Base-by-base conservation (phyloP, 768 basidiomycete genomes). In the Podaxis sp. region DNA sequence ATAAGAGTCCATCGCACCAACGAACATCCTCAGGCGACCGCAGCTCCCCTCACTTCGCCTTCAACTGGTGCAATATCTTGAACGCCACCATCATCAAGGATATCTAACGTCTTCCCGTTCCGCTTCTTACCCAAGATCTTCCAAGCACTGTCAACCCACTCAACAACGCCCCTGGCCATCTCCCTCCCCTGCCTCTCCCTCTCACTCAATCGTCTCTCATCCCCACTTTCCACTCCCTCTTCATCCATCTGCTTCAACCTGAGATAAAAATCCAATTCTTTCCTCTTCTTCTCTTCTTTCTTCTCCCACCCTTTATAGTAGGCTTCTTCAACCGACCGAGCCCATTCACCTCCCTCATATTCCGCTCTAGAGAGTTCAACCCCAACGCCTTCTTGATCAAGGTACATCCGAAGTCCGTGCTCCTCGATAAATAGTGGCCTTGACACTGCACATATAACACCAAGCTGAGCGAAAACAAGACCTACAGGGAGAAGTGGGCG, bases 381-480 rank as follows among this genome's bases (percentile, higher is more conserved):
- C 8, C 89, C 89, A 15, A 87, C 84, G 13, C 90, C 91, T 50
- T 87, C 83, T 24, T 75, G 75, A 41, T 84, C 77, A 41, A 93
- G 83, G 36, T 89, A 76, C 13, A 87, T 76, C 4, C 85, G 83
- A 36, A 93, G 77, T 2, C 91, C 91, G 67, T 89, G 86, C 70
- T 93, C 91, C 68, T 93, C 91, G 46, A 92, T 84, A 67, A 93
- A 93, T 40, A 92, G 76, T 0, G 91, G 91, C 2, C 91, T 81
- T 1, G 91, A 87, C 12, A 93, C 89, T 89, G 12, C 26, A 4
- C 12, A 69, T 28, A 38, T 46, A 49, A 57, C 38, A 36, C 54
- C 46, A 62, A 44, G 22, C 24, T 62, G 13, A 33, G 28, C 11
- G 41, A 38, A 2, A 22, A 49, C 22, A 63, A 66, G 38, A 22